Evolutionary conservation across 371 early-diverging fungal species (phyloP).

Genomic region (Dichotomocladium elegans): DNA sequence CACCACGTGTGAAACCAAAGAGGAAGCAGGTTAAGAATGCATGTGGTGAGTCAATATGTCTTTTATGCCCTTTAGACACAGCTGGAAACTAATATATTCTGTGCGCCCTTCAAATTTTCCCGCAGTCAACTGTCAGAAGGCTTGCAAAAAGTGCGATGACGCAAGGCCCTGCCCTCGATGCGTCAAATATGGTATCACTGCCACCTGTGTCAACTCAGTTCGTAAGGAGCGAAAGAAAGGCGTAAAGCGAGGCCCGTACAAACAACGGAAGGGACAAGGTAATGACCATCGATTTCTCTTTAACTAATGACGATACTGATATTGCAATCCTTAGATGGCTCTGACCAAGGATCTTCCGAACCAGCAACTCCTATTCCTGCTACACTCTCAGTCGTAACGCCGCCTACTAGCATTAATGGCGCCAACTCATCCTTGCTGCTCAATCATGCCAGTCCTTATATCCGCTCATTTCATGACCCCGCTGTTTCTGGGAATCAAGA

Average conservation of each 20-base stretch:
- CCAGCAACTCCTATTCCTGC: constrained; percentile 4
- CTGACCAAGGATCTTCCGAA: not conserved
- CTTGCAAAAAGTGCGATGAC: constrained; percentile 92
- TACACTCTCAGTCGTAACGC: not conserved
- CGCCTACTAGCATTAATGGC: not conserved
- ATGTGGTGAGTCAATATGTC: constrained; percentile 53
- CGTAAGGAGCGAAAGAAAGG: constrained; percentile 86
- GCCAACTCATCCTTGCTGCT: not conserved
- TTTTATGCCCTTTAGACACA: not conserved
- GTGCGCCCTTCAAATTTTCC: not conserved
- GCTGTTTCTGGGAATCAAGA: too few relatives aligned
- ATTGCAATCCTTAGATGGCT: not conserved
- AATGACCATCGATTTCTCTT: constrained; percentile 4
- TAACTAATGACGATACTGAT: not conserved
- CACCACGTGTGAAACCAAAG: constrained; percentile 18
- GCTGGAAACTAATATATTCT: too few relatives aligned
- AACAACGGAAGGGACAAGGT: constrained; percentile 36
- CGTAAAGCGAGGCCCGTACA: constrained; percentile 82
- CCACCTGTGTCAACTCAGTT: constrained; percentile 74
- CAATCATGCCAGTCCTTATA: not conserved
- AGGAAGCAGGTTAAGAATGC: constrained; percentile 82
- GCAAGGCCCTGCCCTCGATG: constrained; percentile 86
- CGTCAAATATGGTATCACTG: constrained; percentile 66
- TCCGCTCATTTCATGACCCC: not conserved
- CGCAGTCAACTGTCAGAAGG: constrained; percentile 82